Conservation (phyloP, 2,329 filamentous ascomycete species). For the Claviceps sorghi region DNA sequence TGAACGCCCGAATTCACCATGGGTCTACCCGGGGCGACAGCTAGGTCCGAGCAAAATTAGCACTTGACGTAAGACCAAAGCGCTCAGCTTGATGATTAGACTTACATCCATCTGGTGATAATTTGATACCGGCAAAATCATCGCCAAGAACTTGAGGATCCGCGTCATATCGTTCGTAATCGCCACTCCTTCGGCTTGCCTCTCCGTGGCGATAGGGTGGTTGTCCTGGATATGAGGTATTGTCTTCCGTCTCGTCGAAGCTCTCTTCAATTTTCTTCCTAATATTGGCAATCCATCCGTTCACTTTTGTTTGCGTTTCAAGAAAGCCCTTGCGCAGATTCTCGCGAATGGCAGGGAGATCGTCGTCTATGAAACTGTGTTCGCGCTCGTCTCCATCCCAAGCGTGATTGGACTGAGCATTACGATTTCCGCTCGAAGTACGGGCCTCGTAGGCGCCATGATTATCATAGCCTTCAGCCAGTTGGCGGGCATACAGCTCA, state of each 20-base stretch:
- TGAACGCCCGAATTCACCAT: conserved; percentile 66
- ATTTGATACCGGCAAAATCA: conserved; percentile 64
- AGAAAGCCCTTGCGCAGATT: conserved; percentile 89
- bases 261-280: conserved; percentile 92
- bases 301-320: conserved; percentile 87
- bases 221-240: conserved; percentile 15
- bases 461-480: conserved; percentile 79
- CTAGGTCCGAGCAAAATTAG: conserved; percentile 4
- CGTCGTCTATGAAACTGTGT: conserved; percentile 89
- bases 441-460: conserved; percentile 42
- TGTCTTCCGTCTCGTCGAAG: conserved; percentile 52
- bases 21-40: conserved; percentile 12
- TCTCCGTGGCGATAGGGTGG: conserved; percentile 41
- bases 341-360: conserved; percentile 82
- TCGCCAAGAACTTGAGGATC: conserved; percentile 83
- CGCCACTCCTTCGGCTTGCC: conserved; percentile 57
- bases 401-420: conserved; percentile 25
- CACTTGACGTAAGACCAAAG: background rate
- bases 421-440: conserved; percentile 30
- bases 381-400: conserved; percentile 49
- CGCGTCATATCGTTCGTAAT: conserved; percentile 86
- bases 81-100: conserved; percentile 6
- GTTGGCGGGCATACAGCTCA: conserved; percentile 79
- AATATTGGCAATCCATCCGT: conserved; percentile 78
- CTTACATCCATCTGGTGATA: conserved; percentile 49